Percentiles rank a stretch among this genome's conserved stretches.
These are phyloP conservation scores for Ramichloridium luteum DNA, from an alignment of 2,329 filamentous ascomycete species.

Conservation along the genomic window DNA sequence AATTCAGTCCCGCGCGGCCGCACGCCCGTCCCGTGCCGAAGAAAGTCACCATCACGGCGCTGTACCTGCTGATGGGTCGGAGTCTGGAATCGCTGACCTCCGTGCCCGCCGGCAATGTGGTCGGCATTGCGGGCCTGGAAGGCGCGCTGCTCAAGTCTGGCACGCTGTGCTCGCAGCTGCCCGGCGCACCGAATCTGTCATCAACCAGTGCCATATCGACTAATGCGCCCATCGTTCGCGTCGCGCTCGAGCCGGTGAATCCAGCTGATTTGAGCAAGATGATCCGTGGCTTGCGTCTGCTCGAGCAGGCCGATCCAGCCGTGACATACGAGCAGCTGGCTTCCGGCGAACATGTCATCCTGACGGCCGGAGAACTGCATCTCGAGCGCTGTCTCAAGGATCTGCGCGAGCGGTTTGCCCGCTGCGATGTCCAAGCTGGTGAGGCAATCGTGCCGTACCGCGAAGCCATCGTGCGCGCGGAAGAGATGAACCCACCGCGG, in stretches of 20 bases:
- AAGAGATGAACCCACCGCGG: slow-evolving; percentile 83
- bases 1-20: slow-evolving; percentile 74
- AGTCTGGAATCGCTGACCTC: slow-evolving; percentile 69
- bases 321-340: slow-evolving; percentile 88
- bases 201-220: slow-evolving; percentile 70
- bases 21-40: slow-evolving; percentile 60
- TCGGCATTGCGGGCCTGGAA: slow-evolving; percentile 85
- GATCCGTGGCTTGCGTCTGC: slow-evolving; percentile 72
- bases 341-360: slow-evolving; percentile 86
- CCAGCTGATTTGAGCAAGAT: slow-evolving; percentile 88
- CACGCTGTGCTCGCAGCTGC: slow-evolving; percentile 76
- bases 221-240: slow-evolving; percentile 69
- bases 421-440: slow-evolving; percentile 87
- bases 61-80: slow-evolving; percentile 94
- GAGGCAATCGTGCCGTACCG: slow-evolving; percentile 91
- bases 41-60: slow-evolving; percentile 70
- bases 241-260: slow-evolving; percentile 86
- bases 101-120: slow-evolving; percentile 87
- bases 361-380: slow-evolving; percentile 90
- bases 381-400: slow-evolving; percentile 89
- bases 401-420: slow-evolving; percentile 80
- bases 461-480: slow-evolving; percentile 70
- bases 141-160: slow-evolving; percentile 92
- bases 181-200: slow-evolving; percentile 80
- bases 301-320: slow-evolving; percentile 91